Percentiles rank a stretch among this genome's conserved stretches.
phyloP scores from a whole-genome alignment of 345 rosid genomes.

The Aethionema arabicum region DNA sequence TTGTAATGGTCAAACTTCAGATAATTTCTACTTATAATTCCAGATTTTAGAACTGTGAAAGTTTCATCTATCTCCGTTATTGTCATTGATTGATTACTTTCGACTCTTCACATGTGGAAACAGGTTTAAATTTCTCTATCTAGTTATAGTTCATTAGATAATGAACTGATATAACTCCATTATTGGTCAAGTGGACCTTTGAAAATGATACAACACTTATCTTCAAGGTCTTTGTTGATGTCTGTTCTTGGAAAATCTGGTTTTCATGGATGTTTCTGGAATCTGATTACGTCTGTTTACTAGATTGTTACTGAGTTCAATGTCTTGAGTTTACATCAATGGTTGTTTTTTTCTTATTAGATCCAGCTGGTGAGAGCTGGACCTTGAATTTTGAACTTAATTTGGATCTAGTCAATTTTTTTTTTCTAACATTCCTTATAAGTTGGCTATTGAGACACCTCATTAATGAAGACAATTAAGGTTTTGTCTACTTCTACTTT shows the following conservation, averaged over 20 bases:
- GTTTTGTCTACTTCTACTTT: conserved; percentile 31
- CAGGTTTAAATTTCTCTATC: not conserved
- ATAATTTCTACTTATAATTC: conserved; percentile 20
- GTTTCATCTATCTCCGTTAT: conserved; percentile 17
- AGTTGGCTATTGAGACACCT: conserved; percentile 27
- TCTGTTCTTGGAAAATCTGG: conserved; percentile 4
- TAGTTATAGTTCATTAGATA: not conserved
- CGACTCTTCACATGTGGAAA: conserved; percentile 6
- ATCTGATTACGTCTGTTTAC: conserved; percentile 1
- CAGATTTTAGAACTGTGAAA: conserved; percentile 22
- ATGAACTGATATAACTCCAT: conserved; percentile 18
- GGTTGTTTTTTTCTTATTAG: conserved; percentile 17
- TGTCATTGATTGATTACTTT: conserved; percentile 30
- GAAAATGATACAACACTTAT: conserved; percentile 30
- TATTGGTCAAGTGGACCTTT: conserved; percentile 26
- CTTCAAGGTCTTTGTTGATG: conserved; percentile 15
- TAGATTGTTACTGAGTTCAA: not conserved
- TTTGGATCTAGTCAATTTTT: conserved; percentile 5
- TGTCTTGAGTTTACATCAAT: conserved; percentile 2
- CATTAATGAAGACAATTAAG: conserved; percentile 30
- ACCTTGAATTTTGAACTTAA: conserved; percentile 4
- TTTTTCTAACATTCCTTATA: conserved; percentile 8
- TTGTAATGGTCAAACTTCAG: conserved; percentile 28
- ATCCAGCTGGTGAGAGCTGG: conserved; percentile 17
- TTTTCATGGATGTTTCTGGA: conserved; percentile 4